Conservation (phyloP, 495 filamentous ascomycete species). For the Xylaria telfairii region DNA sequence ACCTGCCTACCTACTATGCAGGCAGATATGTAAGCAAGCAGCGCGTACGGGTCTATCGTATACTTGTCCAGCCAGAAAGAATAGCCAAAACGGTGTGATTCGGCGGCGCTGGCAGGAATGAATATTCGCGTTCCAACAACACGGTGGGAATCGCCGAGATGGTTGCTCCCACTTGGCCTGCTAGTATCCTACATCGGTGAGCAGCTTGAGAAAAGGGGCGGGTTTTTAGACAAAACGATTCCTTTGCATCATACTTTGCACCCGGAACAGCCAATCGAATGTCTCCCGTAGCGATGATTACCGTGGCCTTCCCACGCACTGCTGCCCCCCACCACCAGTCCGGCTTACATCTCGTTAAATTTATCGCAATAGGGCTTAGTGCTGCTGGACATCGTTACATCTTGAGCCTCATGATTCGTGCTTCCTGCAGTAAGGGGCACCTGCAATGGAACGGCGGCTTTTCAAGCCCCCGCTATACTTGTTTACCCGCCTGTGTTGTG, state of each 20-base stretch:
- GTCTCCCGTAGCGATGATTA: constrained; percentile 29
- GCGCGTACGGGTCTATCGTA: background rate
- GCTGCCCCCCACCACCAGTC: constrained; percentile 1
- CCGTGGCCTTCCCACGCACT: constrained; percentile 1
- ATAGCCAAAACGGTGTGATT: background rate
- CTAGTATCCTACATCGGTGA: background rate
- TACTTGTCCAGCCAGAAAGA: background rate
- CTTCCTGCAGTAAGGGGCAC: background rate
- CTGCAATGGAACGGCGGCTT: constrained; percentile 10
- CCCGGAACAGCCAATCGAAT: constrained; percentile 26
- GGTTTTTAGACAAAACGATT: background rate
- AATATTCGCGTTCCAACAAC: background rate
- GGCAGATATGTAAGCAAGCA: background rate
- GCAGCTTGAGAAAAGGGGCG: background rate
- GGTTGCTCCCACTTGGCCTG: background rate
- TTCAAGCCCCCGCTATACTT: background rate
- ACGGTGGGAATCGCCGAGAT: background rate
- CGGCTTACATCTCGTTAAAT: constrained; percentile 48
- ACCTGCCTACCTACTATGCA: background rate
- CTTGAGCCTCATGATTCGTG: constrained; percentile 22
- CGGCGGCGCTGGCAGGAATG: background rate
- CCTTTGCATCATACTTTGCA: background rate
- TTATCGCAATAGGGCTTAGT: constrained; percentile 55
- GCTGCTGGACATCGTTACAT: constrained; percentile 29
- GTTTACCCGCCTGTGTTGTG: background rate